Base-by-base conservation (phyloP, 1,284 basidiomycete species). In the Ceratobasidium papillatum region DNA sequence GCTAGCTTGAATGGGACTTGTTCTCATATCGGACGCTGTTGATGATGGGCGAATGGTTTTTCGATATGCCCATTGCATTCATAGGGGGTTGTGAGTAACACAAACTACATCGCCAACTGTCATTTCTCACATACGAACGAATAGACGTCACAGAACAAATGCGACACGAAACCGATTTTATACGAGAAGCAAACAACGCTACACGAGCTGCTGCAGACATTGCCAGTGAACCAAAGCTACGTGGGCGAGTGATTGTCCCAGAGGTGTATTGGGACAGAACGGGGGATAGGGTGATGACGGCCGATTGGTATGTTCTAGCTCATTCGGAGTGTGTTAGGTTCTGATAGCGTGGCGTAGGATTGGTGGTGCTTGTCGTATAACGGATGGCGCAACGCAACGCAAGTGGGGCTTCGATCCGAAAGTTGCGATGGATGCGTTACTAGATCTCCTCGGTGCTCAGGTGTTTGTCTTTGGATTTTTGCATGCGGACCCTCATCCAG, bases 381-480 rank as follows among this genome's bases (percentile, higher is more conserved):
- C 83, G 36, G 84, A 86, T 74, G 80, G 79, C 64, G 76, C 22
- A 17, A 78, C 82, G 27, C 77, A 86, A 12, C 81, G 83, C 36
- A 78, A 77, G n/a, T 83, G 81, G 81, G 80, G 80, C 0, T 78
- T 86, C 41, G 80, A 82, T 3, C 77, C 80, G 3, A 81, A 82
- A 59, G 81, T 84, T 22, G 66, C 64, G 27, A 80, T 81, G 79
- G 79, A 83, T n/a, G 80, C 82, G 1, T 82, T 83, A 74, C 81
- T 82, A 32, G 84, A 83, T 14, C 82, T 84, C 1, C 80, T 81
- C 62, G 77, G 78, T 0, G 78, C 78, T n/a, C 78, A 80, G 83
- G 83, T 84, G 12, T 87, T 87, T 76, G 83, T 82, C 25, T 86
- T 83, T 82, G 85, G 85, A 0, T 86, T 83, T 75, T 82, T 82